Percentiles rank a stretch among this genome's conserved stretches.
Evolutionary conservation across 768 basidiomycete genomes (phyloP).

Genomic region (Cubamyces sp.): DNA sequence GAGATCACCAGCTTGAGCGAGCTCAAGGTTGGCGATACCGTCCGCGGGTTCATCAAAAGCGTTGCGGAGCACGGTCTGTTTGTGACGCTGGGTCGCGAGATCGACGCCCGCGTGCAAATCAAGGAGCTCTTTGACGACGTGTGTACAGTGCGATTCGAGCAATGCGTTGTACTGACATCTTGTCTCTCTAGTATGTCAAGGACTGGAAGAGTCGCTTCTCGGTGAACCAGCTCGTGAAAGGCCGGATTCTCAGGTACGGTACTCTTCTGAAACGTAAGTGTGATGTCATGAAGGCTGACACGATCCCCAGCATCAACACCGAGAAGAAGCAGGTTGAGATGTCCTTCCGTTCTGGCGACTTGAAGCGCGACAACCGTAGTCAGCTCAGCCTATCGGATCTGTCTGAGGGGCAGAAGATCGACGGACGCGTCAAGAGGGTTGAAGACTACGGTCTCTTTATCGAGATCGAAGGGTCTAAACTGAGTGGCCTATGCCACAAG

Average conservation of each 20-base stretch:
- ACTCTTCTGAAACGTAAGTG: background rate
- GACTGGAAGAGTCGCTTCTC: slow-evolving; percentile 90
- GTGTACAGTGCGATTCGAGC: slow-evolving; percentile 21
- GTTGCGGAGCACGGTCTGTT: slow-evolving; percentile 88
- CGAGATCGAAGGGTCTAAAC: slow-evolving; percentile 79
- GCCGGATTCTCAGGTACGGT: slow-evolving; percentile 73
- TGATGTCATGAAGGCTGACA: background rate
- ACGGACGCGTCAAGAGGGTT: slow-evolving; percentile 76
- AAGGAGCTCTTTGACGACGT: slow-evolving; percentile 90
- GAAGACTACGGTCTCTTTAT: slow-evolving; percentile 95
- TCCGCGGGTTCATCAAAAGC: slow-evolving; percentile 90
- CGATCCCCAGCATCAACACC: slow-evolving; percentile 62
- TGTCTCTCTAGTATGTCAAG: slow-evolving; percentile 76
- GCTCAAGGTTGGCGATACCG: slow-evolving; percentile 70
- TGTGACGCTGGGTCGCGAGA: slow-evolving; percentile 78
- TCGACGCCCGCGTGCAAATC: slow-evolving; percentile 93
- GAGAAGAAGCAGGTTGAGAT: slow-evolving; percentile 86
- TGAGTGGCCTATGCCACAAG: slow-evolving; percentile 93
- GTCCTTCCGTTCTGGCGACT: slow-evolving; percentile 76
- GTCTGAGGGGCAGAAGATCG: slow-evolving; percentile 77
- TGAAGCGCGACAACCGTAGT: slow-evolving; percentile 43
- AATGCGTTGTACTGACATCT: background rate
- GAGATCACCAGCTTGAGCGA: slow-evolving; percentile 67
- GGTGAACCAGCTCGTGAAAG: slow-evolving; percentile 83
- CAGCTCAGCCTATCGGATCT: slow-evolving; percentile 57